Evolutionary conservation across 108 stramenopile species (phyloP), one percentile per base, ranked within the genome.

Genomic region (Epipyxis sp.): DNA sequence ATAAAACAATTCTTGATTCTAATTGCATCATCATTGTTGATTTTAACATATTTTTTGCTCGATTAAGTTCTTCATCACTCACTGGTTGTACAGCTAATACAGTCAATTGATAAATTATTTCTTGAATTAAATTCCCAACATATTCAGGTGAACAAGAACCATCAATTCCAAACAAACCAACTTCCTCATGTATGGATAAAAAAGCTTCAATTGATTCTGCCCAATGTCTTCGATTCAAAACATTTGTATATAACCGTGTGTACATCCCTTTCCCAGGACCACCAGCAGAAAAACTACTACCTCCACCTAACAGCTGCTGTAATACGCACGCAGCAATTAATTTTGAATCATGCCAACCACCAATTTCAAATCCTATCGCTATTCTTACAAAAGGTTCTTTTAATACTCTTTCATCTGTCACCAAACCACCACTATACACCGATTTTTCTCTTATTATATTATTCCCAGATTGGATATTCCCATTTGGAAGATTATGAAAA

Each of bases 201-300:
- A 96, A 96, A 0, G 95, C 93, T 84, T 98, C 95, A 30, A 93
- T 92, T 1, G 89, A 82, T 79, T 99, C 98, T 42, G 92, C 94
- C 96, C 95, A 97, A 69, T 82, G 83, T 78, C 91, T 88, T 41
- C 87, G 76, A 81, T 96, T 97, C 68, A 99, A 83, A 39, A 99
- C 93, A 67, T 98, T 92, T 45, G 93, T 86, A 81, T 99, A 99
- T 40, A 99, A 84, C 16, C 96, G 90, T 32, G 93, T 91, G 83
- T 98, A 98, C 97, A 99, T 98, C 59, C 98, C 98, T 86, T 99
- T 99, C 44, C 98, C 98, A 16, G 98, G 98, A 2, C 98, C 98
- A 32, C 98, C 98, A 20, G 98, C 96, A 0, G 95, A 97, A 83
- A 99, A 99, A 46, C 94, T 94, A 58, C 83, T 88, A 3, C 98